Conservation (phyloP, 2,329 filamentous ascomycete genomes). For the Penicillium sp. region DNA sequence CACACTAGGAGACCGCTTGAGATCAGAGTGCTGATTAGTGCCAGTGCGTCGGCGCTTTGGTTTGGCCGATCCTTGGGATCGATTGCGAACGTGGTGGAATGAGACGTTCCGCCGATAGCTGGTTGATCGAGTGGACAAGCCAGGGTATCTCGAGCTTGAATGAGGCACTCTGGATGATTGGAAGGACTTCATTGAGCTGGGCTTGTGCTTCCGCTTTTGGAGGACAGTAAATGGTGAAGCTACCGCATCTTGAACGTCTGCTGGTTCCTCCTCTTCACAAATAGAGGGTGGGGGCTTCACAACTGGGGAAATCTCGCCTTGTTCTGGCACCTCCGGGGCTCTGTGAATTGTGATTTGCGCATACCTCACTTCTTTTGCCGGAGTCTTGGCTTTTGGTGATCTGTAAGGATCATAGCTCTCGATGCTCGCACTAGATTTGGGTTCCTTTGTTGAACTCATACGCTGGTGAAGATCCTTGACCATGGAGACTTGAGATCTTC, state of each 20-base stretch:
- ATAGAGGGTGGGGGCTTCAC: slow-evolving; percentile 22
- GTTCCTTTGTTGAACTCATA: slow-evolving; percentile 52
- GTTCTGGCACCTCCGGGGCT: slow-evolving; percentile 21
- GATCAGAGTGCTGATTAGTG: slow-evolving; percentile 23
- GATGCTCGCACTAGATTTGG: slow-evolving; percentile 46
- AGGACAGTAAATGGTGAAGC: slow-evolving; percentile 35
- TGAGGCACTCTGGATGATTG: slow-evolving; percentile 50
- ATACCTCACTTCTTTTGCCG: slow-evolving; percentile 57
- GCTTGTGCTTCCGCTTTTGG: slow-evolving; percentile 34
- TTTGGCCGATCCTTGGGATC: slow-evolving; percentile 34
- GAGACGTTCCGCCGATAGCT: slow-evolving; percentile 64
- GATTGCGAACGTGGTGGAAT: slow-evolving; percentile 58
- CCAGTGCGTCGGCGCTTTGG: slow-evolving; percentile 23
- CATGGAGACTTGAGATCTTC: slow-evolving; percentile 59
- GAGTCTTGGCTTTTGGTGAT: slow-evolving; percentile 61
- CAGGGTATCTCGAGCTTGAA: slow-evolving; percentile 47
- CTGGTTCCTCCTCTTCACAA: slow-evolving; percentile 24
- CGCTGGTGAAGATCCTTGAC: slow-evolving; percentile 55
- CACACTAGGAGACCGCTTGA: slow-evolving; percentile 28
- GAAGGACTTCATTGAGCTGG: slow-evolving; percentile 40
- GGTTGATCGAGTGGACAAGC: slow-evolving; percentile 45
- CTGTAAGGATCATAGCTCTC: slow-evolving; percentile 84
- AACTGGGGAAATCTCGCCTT: slow-evolving; percentile 5
- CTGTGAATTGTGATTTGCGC: slow-evolving; percentile 71
- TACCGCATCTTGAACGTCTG: slow-evolving; percentile 2